These are phyloP conservation scores for Kazachstania bromeliacearum DNA, from an alignment of 805 yeast species.

Conservation along the genomic window DNA sequence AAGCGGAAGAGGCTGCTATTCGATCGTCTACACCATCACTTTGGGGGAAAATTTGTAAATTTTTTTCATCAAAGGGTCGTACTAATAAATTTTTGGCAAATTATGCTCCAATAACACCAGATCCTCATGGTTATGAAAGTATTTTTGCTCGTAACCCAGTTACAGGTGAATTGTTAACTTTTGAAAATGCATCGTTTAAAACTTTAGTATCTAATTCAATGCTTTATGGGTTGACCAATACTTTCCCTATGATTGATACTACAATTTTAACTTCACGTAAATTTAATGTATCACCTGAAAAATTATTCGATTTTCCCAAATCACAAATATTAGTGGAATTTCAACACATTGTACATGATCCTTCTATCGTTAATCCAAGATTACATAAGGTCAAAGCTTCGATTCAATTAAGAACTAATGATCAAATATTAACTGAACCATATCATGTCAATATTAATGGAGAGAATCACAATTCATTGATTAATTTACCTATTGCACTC, in stretches of 20 bases:
- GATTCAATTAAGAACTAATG: conserved; percentile 56
- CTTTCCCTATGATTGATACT: conserved; percentile 46
- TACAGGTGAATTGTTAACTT: conserved; percentile 48
- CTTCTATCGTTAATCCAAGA: conserved; percentile 50
- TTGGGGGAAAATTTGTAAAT: conserved; percentile 51
- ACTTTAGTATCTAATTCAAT: conserved; percentile 58
- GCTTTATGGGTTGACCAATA: conserved; percentile 61
- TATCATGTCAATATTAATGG: conserved; percentile 59
- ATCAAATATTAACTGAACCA: conserved; percentile 65
- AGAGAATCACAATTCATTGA: conserved; percentile 28
- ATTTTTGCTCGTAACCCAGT: conserved; percentile 53
- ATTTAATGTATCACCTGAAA: conserved; percentile 38
- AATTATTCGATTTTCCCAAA: conserved; percentile 39
- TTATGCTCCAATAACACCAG: conserved; percentile 20
- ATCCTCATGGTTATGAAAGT: conserved; percentile 58
- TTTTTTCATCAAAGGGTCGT: conserved; percentile 39
- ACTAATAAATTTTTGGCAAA: conserved; percentile 19
- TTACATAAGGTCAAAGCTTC: conserved; percentile 60
- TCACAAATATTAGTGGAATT: conserved; percentile 68
- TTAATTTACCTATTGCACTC: conserved; percentile 35
- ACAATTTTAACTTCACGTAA: conserved; percentile 28
- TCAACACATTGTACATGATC: conserved; percentile 53
- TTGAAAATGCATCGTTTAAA: conserved; percentile 39
- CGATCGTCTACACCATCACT: conserved; percentile 43
- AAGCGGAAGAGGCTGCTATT: conserved; percentile 40